phyloP scores from a whole-genome alignment of 306 rosid genomes.

The Erythrophleum fordii region DNA sequence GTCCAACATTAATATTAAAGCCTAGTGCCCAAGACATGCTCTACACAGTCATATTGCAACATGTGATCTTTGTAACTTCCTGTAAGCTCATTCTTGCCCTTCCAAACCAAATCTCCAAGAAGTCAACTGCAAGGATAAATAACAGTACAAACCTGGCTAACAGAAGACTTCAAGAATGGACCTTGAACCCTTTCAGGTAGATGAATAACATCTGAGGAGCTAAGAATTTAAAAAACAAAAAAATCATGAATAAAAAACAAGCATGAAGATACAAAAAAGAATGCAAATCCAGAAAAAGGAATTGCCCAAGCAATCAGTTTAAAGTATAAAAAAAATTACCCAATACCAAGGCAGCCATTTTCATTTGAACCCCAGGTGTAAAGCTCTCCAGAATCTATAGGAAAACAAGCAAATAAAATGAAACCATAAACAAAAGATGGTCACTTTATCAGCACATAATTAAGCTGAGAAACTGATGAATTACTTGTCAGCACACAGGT shows the following conservation, averaged over 20 bases:
- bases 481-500: conserved; percentile 88
- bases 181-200: conserved; percentile 85
- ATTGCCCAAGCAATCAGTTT: conserved; percentile 25
- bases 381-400: conserved; percentile 73
- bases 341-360: conserved; percentile 95
- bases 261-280: conserved; percentile 15
- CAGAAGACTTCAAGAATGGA: conserved; percentile 72
- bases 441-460: conserved; percentile 27
- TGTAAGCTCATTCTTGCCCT: neutral
- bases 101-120: neutral
- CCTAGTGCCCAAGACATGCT: neutral
- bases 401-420: conserved; percentile 24
- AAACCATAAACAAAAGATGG: conserved; percentile 33
- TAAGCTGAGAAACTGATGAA: conserved; percentile 40
- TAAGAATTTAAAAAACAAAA: conserved; percentile 17
- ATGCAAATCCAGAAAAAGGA: conserved; percentile 21
- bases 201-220: conserved; percentile 69
- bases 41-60: conserved; percentile 3
- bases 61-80: conserved; percentile 12
- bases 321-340: conserved; percentile 54
- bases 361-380: conserved; percentile 99
- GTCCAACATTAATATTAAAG: neutral
- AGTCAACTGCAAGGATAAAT: neutral
- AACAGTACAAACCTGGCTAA: conserved; percentile 64
- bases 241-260: conserved; percentile 24